These are phyloP conservation scores for Aphanomyces cochlioides DNA, from an alignment of 352 stramenopile genomes.

Conservation along the genomic window DNA sequence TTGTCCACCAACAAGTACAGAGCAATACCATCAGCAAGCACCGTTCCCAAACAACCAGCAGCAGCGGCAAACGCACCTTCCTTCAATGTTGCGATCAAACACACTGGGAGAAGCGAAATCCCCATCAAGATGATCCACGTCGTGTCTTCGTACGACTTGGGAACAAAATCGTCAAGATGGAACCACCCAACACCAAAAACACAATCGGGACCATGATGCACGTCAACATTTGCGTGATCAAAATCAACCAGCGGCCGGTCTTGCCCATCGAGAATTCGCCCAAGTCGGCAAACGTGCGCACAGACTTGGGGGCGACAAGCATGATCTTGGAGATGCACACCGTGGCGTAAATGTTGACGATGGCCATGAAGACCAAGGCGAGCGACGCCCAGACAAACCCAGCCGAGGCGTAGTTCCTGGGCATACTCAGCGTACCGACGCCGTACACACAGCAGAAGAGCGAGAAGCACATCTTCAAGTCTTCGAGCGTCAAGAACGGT, in stretches of 20 bases:
- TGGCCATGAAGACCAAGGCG: background rate
- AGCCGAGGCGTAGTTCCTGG: background rate
- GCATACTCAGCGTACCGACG: background rate
- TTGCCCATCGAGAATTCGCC: background rate
- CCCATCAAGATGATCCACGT: conserved; percentile 4
- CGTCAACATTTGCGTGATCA: background rate
- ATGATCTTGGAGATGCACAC: conserved; percentile 1
- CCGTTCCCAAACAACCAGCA: background rate
- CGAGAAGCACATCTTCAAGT: background rate
- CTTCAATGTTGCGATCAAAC: background rate
- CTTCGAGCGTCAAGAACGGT: background rate
- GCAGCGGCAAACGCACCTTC: background rate
- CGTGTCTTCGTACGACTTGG: background rate
- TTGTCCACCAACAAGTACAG: background rate
- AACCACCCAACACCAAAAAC: conserved; percentile 1
- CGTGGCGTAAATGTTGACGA: background rate
- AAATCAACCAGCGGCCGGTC: background rate
- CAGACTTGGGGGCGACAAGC: background rate
- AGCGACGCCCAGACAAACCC: background rate
- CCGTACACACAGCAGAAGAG: background rate
- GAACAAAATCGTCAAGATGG: background rate
- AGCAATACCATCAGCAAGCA: background rate
- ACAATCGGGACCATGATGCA: background rate
- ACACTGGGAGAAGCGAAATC: background rate
- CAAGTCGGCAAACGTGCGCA: background rate